Conservation (phyloP, 331 rosid genomes). For the Telfairia occidentalis region DNA sequence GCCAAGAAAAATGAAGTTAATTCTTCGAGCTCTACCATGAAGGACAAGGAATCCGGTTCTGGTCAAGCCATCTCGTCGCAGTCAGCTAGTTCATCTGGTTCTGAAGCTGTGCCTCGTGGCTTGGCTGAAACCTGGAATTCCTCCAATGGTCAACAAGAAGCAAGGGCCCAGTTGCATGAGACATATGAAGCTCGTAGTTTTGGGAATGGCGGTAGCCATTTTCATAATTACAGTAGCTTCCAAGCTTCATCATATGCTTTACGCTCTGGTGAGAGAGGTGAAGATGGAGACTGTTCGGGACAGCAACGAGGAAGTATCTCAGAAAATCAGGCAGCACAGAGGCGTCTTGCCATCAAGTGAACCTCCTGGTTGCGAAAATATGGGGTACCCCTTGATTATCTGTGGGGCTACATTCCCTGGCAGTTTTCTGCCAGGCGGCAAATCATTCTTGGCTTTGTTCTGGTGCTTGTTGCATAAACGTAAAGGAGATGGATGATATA, state of each 20-base stretch:
- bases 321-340: slow-evolving; percentile 45
- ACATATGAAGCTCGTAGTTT: slow-evolving; percentile 27
- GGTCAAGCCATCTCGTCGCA: slow-evolving; percentile 61
- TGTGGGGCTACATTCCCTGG: slow-evolving; percentile 18
- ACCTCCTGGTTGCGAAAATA: slow-evolving; percentile 15
- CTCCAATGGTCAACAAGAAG: slow-evolving; percentile 43
- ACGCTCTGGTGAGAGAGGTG: slow-evolving; percentile 51
- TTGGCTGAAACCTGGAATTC: slow-evolving; percentile 69
- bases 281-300: slow-evolving; percentile 62
- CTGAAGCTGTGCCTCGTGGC: slow-evolving; percentile 60
- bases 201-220: slow-evolving; percentile 39
- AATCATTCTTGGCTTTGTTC: slow-evolving; percentile 23
- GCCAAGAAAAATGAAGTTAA: slow-evolving; percentile 59
- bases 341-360: slow-evolving; percentile 81
- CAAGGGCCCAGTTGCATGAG: slow-evolving; percentile 13
- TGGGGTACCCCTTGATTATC: slow-evolving; percentile 32
- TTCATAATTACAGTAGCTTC: slow-evolving; percentile 32
- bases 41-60: slow-evolving; percentile 44
- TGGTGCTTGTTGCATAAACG: slow-evolving; percentile 1
- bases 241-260: slow-evolving; percentile 45
- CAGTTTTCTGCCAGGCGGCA: slow-evolving; percentile 22
- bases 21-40: slow-evolving; percentile 22
- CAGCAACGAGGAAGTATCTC: slow-evolving; percentile 61
- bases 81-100: slow-evolving; percentile 79
- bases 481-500: slow-evolving; percentile 7